Evolutionary conservation across 352 stramenopile genomes (phyloP), one percentile per base, ranked within the genome.

Genomic region (Phytophthora melonis): DNA sequence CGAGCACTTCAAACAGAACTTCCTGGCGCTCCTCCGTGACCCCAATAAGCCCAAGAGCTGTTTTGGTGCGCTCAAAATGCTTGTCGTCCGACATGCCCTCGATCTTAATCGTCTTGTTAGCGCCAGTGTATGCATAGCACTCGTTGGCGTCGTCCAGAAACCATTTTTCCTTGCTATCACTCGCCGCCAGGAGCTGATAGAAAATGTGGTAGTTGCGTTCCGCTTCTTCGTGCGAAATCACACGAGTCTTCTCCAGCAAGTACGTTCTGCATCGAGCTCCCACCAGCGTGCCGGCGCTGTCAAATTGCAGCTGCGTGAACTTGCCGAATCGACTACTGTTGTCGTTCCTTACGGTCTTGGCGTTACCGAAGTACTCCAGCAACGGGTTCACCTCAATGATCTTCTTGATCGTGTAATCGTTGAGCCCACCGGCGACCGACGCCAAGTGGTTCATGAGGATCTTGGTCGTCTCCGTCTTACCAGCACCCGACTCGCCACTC

Each of bases 291-390:
- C 90, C 89, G 23, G 70, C 60, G 16, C 66, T 70, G 58, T 94
- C 87, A 70, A 99, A 99, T 68, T 97, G 86, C 11, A 99, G 86
- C 72, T 99, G 90, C 68, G 98, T 99, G 70, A 98, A 99, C 78
- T 99, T 99, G 41, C 97, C 97, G 77, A 99, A 99, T 23, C 97
- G 91, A 67, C 73, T 93, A 58, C 90, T 98, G 81, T 99, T 99
- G 80, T 99, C 94, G 79, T 99, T 99, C 10, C 97, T 83, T 32
- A 99, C 86, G 6, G 97, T 99, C 73, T 98, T 97, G 69, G 97
- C 97, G 77, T 96, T 96, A 30, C 89, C 89, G 61, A 96, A 96
- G 16, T 82, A 91, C 65, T 96, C 89, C n/a, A 96, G 79, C 53
- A 96, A 76, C 49, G 89, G 89, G 66, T 93, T 96, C 13, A 93